Evolutionary conservation across 352 stramenopile species (phyloP), one percentile per base, ranked within the genome.

Genomic region (Aphanomyces invadans): DNA sequence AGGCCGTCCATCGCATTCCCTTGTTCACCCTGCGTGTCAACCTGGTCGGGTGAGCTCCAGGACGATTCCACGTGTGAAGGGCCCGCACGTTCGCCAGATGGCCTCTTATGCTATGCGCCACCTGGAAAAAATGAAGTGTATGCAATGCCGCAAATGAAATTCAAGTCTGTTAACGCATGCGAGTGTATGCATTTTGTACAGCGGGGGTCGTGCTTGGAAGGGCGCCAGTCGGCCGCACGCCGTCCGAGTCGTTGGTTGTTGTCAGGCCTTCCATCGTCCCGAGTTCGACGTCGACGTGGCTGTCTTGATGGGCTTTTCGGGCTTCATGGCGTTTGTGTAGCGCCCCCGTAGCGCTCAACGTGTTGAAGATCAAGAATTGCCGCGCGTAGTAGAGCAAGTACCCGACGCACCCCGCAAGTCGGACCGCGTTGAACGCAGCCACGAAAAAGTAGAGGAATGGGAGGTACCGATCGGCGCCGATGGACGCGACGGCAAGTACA

Each of bases 361-460:
- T 64, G 5, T 64, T 64, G 55, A 64, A 64, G 28, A 64, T 45
- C 11, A 64, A 29, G 29, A 64, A 64, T 21, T 64, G 55, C 0
- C 55, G 55, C 21, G 55, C 55, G 36, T 64, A 64, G 69, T 93
- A 93, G 36, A 94, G 19, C 74, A 82, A 81, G 71, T 94, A 78
- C 42, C 78, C 74, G 26, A 91, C 75, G 63, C 75, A 87, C 1
- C 86, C 83, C 0, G 83, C 45, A 17, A 95, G 65, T 0, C 86
- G 79, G 15, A 70, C 72, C 38, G 75, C 76, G 71, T 95, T 95
- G 60, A 95, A 79, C 10, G 69, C 68, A 0, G 82, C 83, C 0
- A 92, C 81, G 23, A 81, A 78, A 32, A 87, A 62, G 72, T 88
- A 92, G 55, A 92, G 65, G 23, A 87, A 69, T 1, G 83, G 77